Evolutionary conservation across 1,284 basidiomycete genomes (phyloP), one percentile per base, ranked within the genome.

Genomic region (Cutaneotrichosporon sp.): DNA sequence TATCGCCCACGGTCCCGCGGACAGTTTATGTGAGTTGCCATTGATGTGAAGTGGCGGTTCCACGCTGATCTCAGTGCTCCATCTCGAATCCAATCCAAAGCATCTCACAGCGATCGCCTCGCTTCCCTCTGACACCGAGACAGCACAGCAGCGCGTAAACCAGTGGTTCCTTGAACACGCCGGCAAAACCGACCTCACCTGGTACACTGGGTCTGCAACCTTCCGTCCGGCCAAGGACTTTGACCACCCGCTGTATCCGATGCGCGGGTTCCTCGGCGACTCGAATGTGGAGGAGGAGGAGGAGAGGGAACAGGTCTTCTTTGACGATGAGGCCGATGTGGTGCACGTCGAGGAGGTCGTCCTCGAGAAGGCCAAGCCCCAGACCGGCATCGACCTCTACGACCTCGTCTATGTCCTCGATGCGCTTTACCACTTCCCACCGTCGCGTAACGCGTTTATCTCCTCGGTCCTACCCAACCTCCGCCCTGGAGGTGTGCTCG

Each of bases 1-100:
- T 75, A 86, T 90, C 31, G 89, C 88, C 10, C 86, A 89, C 74
- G 89, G 88, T 30, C 86, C 85, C 31, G 89, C 89, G 50, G 88
- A 89, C 75, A 89, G 88, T 0, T 80, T 90, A 10, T 73, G 89
- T 61, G 32, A 61, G 72, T 65, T 67, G 7, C 2, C 8, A 13
- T 84, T 53, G 14, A 21, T 9, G 13, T 14, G 21, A 38, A 18
- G 9, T 11, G 47, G 31, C 18, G 10, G n/a, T 7, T 11, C 18
- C 32, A 31, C 31, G 31, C 63, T 61, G 86, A 46, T 80, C 76
- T 81, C 69, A 42, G 78, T 86, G 21, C 57, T 79, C 42, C 78
- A 78, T 59, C 70, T 79, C 21, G 66, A 68, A 8, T 57, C 58
- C 9, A 47, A 60, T 30, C 84, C 85, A 8, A 74, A 80, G 1